Base-by-base conservation (phyloP, 768 basidiomycete genomes). In the Trametes punicea region DNA sequence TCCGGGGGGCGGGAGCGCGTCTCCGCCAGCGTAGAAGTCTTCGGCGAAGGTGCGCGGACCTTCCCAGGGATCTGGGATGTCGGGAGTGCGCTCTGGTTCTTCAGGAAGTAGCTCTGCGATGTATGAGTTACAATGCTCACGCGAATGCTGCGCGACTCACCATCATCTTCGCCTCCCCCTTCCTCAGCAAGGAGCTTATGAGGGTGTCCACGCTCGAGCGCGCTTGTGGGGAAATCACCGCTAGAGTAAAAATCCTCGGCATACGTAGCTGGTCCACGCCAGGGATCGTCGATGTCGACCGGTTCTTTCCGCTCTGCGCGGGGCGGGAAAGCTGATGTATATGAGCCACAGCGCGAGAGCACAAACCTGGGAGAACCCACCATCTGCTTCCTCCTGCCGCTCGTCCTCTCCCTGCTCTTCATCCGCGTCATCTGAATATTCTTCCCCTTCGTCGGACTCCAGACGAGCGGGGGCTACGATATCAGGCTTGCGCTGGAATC, bases 341-440 rank as follows among this genome's bases (percentile, higher is more conserved):
- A 29, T 21, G 16, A 41, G 8, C n/a, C n/a, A n/a, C n/a, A 36
- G 44, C 13, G 20, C 25, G 8, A 52, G 30, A 3, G n/a, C 29
- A 9, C 15, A 13, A 29, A 53, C 34, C 13, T 31, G 31, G 18
- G 9, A 27, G 4, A n/a, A 47, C 51, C 2, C 27, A 55, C 52
- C 25, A 21, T 46, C 33, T 34, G 26, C 54, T 21, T 55, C 50
- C 33, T 56, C n/a, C n/a, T n/a, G n/a, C n/a, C n/a, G n/a, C n/a
- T n/a, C n/a, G n/a, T n/a, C 58, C 67, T 73, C 70, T 78, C 83
- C 75, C 77, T 83, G 42, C 69, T 64, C 67, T 74, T 80, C 78
- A 52, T 68, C 66, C 27, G 69, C 42, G 31, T 65, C 67, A 46
- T 71, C 70, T 29, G 59, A 59, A 23, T 58, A 54, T 29, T 64